A percentile compares a stretch with the other conserved stretches of the same genome.
phyloP scores from a whole-genome alignment of 306 rosid species.

The Myrica gale region DNA sequence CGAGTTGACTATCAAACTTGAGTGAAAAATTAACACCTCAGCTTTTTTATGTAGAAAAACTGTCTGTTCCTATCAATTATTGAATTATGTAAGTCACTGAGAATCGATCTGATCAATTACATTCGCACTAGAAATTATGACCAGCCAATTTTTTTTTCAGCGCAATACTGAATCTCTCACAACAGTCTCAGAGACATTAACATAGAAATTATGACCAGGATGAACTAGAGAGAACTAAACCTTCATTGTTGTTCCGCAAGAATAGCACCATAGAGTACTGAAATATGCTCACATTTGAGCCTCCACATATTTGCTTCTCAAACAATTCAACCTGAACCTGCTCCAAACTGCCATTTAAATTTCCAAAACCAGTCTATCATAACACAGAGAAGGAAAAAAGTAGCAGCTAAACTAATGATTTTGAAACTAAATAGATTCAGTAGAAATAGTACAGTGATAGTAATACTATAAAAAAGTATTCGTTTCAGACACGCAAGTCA shows the following conservation, averaged over 20 bases:
- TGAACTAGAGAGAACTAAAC: slow-evolving; percentile 42
- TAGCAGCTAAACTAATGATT: not conserved
- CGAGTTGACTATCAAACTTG: not conserved
- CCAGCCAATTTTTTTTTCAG: too few species aligned
- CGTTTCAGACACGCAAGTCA: slow-evolving; percentile 26
- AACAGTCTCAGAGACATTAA: slow-evolving; percentile 17
- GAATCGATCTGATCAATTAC: too few species aligned
- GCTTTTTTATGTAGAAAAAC: not conserved
- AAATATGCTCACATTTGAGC: slow-evolving; percentile 70
- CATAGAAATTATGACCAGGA: slow-evolving; percentile 9
- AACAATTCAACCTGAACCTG: slow-evolving; percentile 93
- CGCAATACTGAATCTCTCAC: not conserved
- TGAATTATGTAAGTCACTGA: too few species aligned
- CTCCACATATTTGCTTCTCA: slow-evolving; percentile 75
- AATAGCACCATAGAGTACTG: slow-evolving; percentile 80
- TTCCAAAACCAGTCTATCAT: slow-evolving; percentile 77
- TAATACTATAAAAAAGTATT: slow-evolving; percentile 3
- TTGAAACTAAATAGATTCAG: not conserved
- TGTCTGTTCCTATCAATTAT: not conserved
- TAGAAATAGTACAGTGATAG: not conserved
- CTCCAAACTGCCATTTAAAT: slow-evolving; percentile 99
- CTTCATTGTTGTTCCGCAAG: slow-evolving; percentile 48
- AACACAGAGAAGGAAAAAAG: slow-evolving; percentile 27
- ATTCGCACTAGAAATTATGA: too few species aligned
- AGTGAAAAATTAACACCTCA: not conserved